These are phyloP conservation scores for Nemania sp. DNA, from an alignment of 2,329 filamentous ascomycete genomes.

Conservation along the genomic window DNA sequence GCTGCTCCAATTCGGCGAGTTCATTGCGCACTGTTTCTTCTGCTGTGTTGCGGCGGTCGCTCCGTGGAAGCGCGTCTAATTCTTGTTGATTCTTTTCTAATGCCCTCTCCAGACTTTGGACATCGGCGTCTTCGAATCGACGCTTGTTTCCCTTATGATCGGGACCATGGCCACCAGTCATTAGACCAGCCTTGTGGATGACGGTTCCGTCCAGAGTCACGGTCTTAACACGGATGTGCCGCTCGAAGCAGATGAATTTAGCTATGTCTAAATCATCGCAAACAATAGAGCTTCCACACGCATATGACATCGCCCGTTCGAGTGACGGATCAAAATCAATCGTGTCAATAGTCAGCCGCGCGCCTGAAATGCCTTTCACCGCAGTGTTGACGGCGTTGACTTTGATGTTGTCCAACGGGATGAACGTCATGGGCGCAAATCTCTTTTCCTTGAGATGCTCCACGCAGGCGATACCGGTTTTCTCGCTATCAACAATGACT, in stretches of 20 bases:
- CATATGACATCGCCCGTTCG: conserved; percentile 91
- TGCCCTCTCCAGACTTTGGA: conserved; percentile 79
- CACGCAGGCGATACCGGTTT: conserved; percentile 91
- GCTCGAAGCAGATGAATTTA: conserved; percentile 85
- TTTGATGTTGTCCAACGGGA: conserved; percentile 96
- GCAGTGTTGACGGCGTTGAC: conserved; percentile 88
- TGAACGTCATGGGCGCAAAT: conserved; percentile 86
- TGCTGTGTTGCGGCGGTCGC: conserved; percentile 72
- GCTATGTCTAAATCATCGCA: conserved; percentile 87
- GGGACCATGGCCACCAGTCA: conserved; percentile 89
- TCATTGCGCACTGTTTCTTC: conserved; percentile 84
- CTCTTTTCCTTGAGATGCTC: conserved; percentile 91
- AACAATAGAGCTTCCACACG: conserved; percentile 91
- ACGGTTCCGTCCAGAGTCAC: conserved; percentile 95
- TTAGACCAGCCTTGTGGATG: conserved; percentile 93
- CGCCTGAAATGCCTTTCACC: conserved; percentile 84
- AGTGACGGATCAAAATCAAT: conserved; percentile 90
- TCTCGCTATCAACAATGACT: conserved; percentile 92
- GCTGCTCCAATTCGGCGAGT: conserved; percentile 76
- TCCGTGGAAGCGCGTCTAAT: conserved; percentile 77
- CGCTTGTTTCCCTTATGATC: conserved; percentile 75
- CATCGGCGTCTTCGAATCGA: conserved; percentile 85
- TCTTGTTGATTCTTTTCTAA: conserved; percentile 77
- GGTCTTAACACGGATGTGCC: conserved; percentile 85
- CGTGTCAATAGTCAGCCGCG: conserved; percentile 89